Evolutionary conservation across 257 asterid genomes (phyloP).

Genomic region (Scutellaria baicalensis): DNA sequence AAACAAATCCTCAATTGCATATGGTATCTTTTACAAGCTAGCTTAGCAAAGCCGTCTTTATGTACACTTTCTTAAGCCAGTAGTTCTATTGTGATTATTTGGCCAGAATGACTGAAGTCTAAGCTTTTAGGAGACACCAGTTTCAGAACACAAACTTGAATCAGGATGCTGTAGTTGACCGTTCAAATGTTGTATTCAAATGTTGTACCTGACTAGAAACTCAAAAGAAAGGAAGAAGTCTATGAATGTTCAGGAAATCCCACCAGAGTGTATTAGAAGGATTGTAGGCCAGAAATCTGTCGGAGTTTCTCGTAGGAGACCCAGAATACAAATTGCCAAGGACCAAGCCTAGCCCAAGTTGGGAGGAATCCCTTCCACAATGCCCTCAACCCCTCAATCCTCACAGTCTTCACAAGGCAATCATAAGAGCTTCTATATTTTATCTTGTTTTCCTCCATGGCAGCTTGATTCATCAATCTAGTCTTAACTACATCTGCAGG

Average conservation of each 20-base stretch:
- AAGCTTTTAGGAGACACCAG: not conserved
- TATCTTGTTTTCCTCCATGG: conserved; percentile 13
- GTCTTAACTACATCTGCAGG: conserved; percentile 91
- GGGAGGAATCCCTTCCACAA: conserved; percentile 89
- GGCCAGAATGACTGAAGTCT: not conserved
- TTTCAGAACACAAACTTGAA: not conserved
- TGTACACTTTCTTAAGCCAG: not conserved
- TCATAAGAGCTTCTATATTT: conserved; percentile 56
- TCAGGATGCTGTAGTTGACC: not conserved
- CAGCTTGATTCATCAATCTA: conserved; percentile 68
- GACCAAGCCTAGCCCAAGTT: conserved; percentile 96
- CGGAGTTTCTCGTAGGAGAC: conserved; percentile 74
- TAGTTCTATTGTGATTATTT: not conserved
- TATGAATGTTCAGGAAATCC: not conserved
- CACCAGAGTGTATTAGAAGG: conserved; percentile 34
- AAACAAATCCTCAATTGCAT: not conserved
- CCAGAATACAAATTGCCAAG: conserved; percentile 98
- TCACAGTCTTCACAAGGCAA: conserved; percentile 64
- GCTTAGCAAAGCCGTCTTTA: not conserved
- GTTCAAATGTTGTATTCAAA: not conserved
- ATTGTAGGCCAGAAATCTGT: conserved; percentile 52
- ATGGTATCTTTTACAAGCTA: not conserved
- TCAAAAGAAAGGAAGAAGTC: not conserved
- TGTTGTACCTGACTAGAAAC: not conserved
- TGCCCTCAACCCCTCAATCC: conserved; percentile 70